These are phyloP conservation scores for Termitomyces titanicus DNA, from an alignment of 768 basidiomycete species.

Conservation along the genomic window DNA sequence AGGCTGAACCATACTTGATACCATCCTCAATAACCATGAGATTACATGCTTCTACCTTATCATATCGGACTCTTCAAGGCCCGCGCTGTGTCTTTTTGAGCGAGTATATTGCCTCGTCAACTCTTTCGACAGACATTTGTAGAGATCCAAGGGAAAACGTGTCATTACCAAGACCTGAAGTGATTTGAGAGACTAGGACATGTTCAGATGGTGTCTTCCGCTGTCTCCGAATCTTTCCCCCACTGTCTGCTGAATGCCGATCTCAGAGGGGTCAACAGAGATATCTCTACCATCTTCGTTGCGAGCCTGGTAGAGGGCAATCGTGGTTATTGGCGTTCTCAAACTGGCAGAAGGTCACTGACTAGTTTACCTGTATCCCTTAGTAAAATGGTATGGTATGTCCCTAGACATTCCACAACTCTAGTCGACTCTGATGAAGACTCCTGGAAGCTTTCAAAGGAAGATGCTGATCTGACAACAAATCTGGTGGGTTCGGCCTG, in stretches of 20 bases:
- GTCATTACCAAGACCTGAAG: slow-evolving; percentile 27
- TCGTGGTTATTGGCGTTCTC: background rate
- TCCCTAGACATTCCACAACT: slow-evolving; percentile 60
- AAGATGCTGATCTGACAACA: slow-evolving; percentile 33
- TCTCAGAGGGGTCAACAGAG: slow-evolving; percentile 43
- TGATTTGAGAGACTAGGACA: background rate
- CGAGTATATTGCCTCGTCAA: slow-evolving; percentile 32
- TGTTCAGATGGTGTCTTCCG: slow-evolving; percentile 16
- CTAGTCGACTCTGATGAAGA: slow-evolving; percentile 57
- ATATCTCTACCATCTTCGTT: slow-evolving; percentile 42
- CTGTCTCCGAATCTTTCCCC: slow-evolving; percentile 18
- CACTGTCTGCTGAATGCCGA: slow-evolving; percentile 32
- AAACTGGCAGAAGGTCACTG: background rate
- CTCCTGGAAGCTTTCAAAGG: slow-evolving; percentile 46
- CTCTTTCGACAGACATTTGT: slow-evolving; percentile 45
- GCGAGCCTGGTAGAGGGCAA: slow-evolving; percentile 37
- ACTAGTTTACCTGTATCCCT: slow-evolving; percentile 61
- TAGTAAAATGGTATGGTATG: slow-evolving; percentile 62
- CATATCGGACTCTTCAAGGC: no score
- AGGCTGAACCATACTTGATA: no score
- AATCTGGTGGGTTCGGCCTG: slow-evolving; percentile 48
- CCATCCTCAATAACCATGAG: no score
- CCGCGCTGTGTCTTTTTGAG: background rate
- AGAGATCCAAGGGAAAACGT: slow-evolving; percentile 42
- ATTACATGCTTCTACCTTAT: no score